phyloP scores from a whole-genome alignment of 2,329 filamentous ascomycete species.

The Penicillium sp. region DNA sequence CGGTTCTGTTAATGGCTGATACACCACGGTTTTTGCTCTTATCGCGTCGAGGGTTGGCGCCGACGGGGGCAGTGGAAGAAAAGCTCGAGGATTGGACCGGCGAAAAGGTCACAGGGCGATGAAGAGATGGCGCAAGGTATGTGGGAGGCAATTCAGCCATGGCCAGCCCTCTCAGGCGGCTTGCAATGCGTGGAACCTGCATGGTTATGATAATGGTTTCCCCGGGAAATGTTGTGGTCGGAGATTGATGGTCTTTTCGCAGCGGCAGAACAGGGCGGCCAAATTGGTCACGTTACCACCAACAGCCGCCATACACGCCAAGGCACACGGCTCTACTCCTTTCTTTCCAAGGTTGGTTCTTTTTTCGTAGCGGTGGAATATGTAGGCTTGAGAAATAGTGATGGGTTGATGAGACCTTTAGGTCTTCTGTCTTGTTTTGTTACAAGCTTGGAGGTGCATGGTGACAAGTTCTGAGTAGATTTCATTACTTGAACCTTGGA shows the following conservation, averaged over 20 bases:
- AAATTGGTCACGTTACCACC: slow-evolving; percentile 24
- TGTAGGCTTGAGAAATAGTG: too few relatives aligned
- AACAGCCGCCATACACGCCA: too few relatives aligned
- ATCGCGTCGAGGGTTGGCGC: slow-evolving; percentile 62
- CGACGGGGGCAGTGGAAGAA: slow-evolving; percentile 54
- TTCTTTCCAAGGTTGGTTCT: too few relatives aligned
- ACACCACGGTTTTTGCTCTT: slow-evolving; percentile 79
- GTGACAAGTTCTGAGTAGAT: too few relatives aligned
- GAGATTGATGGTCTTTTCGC: slow-evolving; percentile 22
- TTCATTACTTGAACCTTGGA: too few relatives aligned
- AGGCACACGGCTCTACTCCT: too few relatives aligned
- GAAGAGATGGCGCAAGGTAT: slow-evolving; percentile 47
- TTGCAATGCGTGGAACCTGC: slow-evolving; percentile 34
- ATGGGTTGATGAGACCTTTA: too few relatives aligned
- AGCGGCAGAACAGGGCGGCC: slow-evolving; percentile 15
- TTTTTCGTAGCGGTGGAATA: too few relatives aligned
- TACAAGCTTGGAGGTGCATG: too few relatives aligned
- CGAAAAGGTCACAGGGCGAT: slow-evolving; percentile 35
- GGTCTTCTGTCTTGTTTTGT: too few relatives aligned
- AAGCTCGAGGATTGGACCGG: slow-evolving; percentile 45
- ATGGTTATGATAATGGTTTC: slow-evolving; percentile 31
- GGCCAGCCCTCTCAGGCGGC: slow-evolving; percentile 35
- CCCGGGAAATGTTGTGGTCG: slow-evolving; percentile 11
- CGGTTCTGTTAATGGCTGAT: slow-evolving; percentile 76
- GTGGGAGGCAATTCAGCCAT: slow-evolving; percentile 44